Percentiles rank a stretch among this genome's conserved stretches.
These are phyloP conservation scores for Candida ipomoeae DNA, from an alignment of 805 yeast genomes.

Conservation along the genomic window DNA sequence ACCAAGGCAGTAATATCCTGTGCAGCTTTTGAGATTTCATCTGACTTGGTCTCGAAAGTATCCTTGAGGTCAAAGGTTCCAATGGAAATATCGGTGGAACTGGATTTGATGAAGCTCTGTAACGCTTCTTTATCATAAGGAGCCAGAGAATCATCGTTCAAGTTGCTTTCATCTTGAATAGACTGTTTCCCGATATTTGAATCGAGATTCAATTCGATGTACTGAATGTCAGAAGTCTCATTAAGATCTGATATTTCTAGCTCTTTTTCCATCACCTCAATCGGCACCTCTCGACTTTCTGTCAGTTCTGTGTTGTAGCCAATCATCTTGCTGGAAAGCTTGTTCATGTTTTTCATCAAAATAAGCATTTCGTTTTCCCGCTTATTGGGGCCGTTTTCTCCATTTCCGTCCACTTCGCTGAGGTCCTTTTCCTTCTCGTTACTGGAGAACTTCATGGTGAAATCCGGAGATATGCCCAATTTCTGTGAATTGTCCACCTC, in stretches of 20 bases:
- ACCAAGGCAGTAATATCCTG: conserved; percentile 45
- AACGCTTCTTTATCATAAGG: conserved; percentile 6
- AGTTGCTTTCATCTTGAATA: conserved; percentile 15
- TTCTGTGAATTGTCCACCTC: conserved; percentile 72
- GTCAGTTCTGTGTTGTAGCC: conserved; percentile 25
- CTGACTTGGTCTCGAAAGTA: conserved; percentile 26
- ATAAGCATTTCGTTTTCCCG: conserved; percentile 62
- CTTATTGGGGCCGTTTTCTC: conserved; percentile 4
- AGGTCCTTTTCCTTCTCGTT: conserved; percentile 25
- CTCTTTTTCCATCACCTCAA: conserved; percentile 41
- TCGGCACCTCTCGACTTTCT: conserved; percentile 15
- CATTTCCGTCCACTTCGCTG: conserved; percentile 7
- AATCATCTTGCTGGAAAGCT: conserved; percentile 79
- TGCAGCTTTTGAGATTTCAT: conserved; percentile 40
- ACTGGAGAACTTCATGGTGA: conserved; percentile 74
- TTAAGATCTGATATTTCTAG: conserved; percentile 50
- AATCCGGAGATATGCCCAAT: conserved; percentile 78
- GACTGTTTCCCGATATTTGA: conserved; percentile 17
- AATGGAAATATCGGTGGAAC: conserved; percentile 14
- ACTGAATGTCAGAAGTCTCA: conserved; percentile 44
- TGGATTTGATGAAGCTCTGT: conserved; percentile 12
- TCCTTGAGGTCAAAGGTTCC: conserved; percentile 25
- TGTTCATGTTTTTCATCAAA: conserved; percentile 83
- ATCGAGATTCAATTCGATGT: conserved; percentile 46
- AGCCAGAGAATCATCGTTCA: neutral